Percentiles rank a stretch among this genome's conserved stretches.
Evolutionary conservation across 2,329 filamentous ascomycete genomes (phyloP).

Genomic region (Geosmithia putterillii): DNA sequence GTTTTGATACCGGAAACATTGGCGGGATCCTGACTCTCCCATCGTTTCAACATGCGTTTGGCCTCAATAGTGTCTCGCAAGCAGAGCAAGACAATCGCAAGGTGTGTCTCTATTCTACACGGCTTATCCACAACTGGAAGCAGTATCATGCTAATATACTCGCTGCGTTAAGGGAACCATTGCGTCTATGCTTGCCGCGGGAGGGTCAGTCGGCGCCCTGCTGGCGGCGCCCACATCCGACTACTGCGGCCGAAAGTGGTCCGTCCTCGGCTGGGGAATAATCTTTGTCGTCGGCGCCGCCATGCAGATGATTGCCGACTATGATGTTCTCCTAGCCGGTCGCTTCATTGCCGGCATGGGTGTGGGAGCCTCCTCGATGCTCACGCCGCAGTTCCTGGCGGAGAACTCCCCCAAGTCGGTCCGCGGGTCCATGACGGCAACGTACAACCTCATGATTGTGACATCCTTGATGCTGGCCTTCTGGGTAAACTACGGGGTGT

Average conservation of each 20-base stretch:
- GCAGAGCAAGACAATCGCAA: too few relatives aligned
- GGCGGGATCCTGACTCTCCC: too few relatives aligned
- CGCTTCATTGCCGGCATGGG: slow-evolving; percentile 40
- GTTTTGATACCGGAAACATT: too few relatives aligned
- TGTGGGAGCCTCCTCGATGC: slow-evolving; percentile 38
- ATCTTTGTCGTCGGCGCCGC: slow-evolving; percentile 19
- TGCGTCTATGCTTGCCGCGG: slow-evolving; percentile 12
- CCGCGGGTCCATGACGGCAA: slow-evolving; percentile 44
- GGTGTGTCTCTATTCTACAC: too few relatives aligned
- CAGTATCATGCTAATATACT: too few relatives aligned
- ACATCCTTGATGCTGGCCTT: slow-evolving; percentile 38
- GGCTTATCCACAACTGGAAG: too few relatives aligned
- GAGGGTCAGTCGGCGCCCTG: slow-evolving; percentile 21
- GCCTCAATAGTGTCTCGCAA: too few relatives aligned
- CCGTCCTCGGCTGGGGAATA: slow-evolving; percentile 16
- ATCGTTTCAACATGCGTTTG: too few relatives aligned
- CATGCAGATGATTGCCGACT: slow-evolving; percentile 21
- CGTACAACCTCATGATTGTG: slow-evolving; percentile 47
- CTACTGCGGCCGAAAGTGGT: slow-evolving; percentile 20
- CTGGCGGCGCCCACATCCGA: slow-evolving; percentile 22
- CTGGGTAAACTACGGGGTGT: slow-evolving; percentile 36
- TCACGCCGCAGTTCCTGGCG: slow-evolving; percentile 47
- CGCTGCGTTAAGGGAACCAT: too few relatives aligned
- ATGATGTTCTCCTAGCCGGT: slow-evolving; percentile 21
- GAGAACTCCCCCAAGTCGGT: slow-evolving; percentile 48